phyloP scores from a whole-genome alignment of 1,284 basidiomycete genomes.

The Veloporphyrellus conicus region DNA sequence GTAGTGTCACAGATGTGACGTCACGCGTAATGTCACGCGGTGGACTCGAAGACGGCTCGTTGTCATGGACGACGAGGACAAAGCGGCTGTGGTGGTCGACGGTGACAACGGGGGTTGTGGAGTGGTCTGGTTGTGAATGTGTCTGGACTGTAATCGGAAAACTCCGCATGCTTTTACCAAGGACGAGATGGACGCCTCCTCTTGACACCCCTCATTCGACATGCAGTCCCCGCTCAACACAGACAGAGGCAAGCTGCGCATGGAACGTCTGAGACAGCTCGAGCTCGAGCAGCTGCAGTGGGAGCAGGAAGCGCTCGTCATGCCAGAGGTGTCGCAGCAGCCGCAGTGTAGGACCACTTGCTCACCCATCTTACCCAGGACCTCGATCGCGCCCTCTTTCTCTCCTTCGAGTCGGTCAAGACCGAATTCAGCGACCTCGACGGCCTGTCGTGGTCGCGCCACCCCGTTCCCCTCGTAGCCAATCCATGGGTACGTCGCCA shows the following conservation, averaged over 20 bases:
- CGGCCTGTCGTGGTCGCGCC: conserved; percentile 42
- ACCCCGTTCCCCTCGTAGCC: conserved; percentile 20
- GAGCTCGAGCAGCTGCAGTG: conserved; percentile 46
- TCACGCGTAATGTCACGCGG: conserved; percentile 30
- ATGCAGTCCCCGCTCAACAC: conserved; percentile 20
- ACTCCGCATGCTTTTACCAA: conserved; percentile 1
- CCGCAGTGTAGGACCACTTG: no score
- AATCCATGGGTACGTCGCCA: conserved; percentile 26
- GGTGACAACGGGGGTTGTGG: background rate
- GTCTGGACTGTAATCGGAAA: conserved; percentile 11
- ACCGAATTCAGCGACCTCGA: conserved; percentile 48
- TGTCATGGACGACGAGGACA: conserved; percentile 6
- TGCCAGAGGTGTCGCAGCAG: conserved; percentile 48
- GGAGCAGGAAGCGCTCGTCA: conserved; percentile 47
- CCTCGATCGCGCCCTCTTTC: conserved; percentile 37
- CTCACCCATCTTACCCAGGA: conserved; percentile 33
- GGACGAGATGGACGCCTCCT: background rate
- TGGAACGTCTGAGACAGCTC: conserved; percentile 31
- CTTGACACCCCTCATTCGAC: no score
- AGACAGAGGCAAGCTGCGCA: conserved; percentile 29
- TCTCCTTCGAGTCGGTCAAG: conserved; percentile 43
- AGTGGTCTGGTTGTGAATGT: conserved; percentile 4
- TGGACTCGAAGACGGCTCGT: background rate
- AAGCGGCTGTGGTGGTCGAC: background rate
- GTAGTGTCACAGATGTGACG: conserved; percentile 28